These are phyloP conservation scores for Phoenix roebelenii DNA, from an alignment of 176 grass and related monocot genomes.

Conservation along the genomic window DNA sequence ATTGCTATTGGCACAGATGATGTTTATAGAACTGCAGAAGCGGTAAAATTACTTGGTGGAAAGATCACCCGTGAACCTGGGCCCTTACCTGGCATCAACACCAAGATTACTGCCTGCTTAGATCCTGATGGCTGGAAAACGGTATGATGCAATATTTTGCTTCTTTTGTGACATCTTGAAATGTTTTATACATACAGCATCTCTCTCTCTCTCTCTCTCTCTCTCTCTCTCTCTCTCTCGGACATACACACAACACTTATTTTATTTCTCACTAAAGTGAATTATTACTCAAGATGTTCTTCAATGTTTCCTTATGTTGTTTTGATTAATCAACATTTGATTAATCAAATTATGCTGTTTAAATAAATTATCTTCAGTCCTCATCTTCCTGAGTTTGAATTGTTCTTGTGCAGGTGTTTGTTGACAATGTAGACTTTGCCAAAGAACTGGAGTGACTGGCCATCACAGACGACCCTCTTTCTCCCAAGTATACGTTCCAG, in stretches of 20 bases:
- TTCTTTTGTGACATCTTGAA: too few relatives aligned
- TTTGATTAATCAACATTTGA: not conserved
- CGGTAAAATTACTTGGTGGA: constrained; percentile 59
- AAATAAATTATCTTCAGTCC: not conserved
- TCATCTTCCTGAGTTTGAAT: not conserved
- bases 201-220: too few relatives aligned
- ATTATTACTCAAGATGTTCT: too few relatives aligned
- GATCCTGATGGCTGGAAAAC: constrained; percentile 98
- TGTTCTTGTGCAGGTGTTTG: constrained; percentile 51
- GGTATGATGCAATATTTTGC: constrained; percentile 27
- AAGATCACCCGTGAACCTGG: constrained; percentile 78
- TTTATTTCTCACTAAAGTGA: too few relatives aligned
- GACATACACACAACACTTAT: too few relatives aligned
- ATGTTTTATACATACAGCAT: not conserved
- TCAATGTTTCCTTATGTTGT: not conserved
- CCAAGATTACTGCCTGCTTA: constrained; percentile 83
- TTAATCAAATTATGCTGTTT: not conserved
- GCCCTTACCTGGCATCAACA: constrained; percentile 81
- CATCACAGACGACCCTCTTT: too few relatives aligned
- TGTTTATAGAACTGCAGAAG: constrained; percentile 94
- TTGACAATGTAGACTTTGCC: constrained; percentile 6
- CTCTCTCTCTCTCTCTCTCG: too few relatives aligned
- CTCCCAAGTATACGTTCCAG: too few relatives aligned
- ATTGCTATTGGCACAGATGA: constrained; percentile 95
- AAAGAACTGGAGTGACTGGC: not conserved